These are phyloP conservation scores for Trametes versicolor DNA, from an alignment of 1,284 basidiomycete species.

Conservation along the genomic window DNA sequence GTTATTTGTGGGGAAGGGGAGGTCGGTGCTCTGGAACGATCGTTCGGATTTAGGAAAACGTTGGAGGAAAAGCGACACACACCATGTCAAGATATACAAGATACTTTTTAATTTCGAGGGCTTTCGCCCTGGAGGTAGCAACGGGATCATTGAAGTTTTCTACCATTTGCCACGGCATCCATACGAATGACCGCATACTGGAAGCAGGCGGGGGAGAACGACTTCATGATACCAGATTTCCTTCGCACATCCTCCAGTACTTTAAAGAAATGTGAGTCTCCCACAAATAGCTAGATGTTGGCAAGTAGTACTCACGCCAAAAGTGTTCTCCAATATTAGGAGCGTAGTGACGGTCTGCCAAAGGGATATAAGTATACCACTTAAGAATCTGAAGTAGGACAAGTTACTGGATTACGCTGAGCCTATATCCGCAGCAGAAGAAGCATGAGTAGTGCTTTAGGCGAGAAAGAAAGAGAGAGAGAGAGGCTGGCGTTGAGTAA, in stretches of 20 bases:
- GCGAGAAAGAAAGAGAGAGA: not conserved
- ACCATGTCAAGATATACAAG: not conserved
- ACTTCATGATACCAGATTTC: too few species aligned
- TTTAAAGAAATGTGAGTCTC: too few species aligned
- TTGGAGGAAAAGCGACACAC: too few species aligned
- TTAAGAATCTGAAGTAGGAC: too few species aligned
- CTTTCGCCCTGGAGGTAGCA: not conserved
- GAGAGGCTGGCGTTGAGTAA: not conserved
- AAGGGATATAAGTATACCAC: too few species aligned
- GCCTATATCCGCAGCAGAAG: not conserved
- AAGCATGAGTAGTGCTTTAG: not conserved
- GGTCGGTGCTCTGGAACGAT: not conserved
- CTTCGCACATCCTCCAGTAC: too few species aligned
- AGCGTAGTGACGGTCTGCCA: too few species aligned
- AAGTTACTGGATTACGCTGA: not conserved
- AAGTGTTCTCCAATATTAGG: too few species aligned
- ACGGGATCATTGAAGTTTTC: constrained; percentile 4
- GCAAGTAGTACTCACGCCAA: too few species aligned
- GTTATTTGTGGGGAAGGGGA: not conserved
- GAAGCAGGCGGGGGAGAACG: not conserved
- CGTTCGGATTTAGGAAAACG: too few species aligned
- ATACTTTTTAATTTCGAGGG: not conserved
- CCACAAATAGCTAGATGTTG: too few species aligned
- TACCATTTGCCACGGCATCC: constrained; percentile 13
- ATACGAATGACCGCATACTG: constrained; percentile 9